Evolutionary conservation across 108 stramenopile species (phyloP), one percentile per base, ranked within the genome.

Genomic region (Cyclotella cryptica): DNA sequence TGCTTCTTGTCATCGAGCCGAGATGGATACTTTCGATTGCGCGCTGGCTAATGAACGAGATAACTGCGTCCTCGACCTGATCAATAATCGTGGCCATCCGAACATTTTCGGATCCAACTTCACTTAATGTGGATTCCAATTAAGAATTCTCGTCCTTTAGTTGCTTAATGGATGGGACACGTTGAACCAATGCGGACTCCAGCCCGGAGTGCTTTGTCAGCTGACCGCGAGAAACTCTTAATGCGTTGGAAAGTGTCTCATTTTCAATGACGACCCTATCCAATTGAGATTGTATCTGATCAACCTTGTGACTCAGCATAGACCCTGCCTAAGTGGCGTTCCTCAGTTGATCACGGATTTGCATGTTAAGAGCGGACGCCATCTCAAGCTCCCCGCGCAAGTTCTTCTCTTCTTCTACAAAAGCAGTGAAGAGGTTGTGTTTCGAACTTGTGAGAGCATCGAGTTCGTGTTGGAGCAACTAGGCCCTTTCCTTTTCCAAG

Each of bases 391-490:
- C n/a, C n/a, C n/a, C n/a, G n/a, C n/a, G n/a, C n/a, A n/a, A n/a
- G 6, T 65, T 26, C 17, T 53, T 28, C 24, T 66, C 39, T 41
- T 55, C 70, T 53, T 78, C 51, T 10, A 57, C 62, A 41, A 57
- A 58, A 51, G 54, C 39, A 15, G 17, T 41, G 19, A 64, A 15
- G 9, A 66, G 57, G 18, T 72, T 49, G 26, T 79, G 46, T 21
- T 79, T 70, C 30, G 67, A 63, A 30, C 22, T 43, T n/a, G n/a
- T n/a, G n/a, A n/a, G n/a, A n/a, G n/a, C n/a, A n/a, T n/a, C n/a
- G n/a, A n/a, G n/a, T n/a, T 79, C 66, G 19, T 51, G 66, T 28
- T 79, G 71, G 26, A 79, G 71, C 55, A 79, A 62, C 30, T 79
- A 58, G 10, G 63, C 66, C 4, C 71, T 51, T 52, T 72, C 78